A percentile compares a stretch with the other conserved stretches of the same genome.
phyloP scores from a whole-genome alignment of 495 filamentous ascomycete genomes.

The Xylaria sp. region DNA sequence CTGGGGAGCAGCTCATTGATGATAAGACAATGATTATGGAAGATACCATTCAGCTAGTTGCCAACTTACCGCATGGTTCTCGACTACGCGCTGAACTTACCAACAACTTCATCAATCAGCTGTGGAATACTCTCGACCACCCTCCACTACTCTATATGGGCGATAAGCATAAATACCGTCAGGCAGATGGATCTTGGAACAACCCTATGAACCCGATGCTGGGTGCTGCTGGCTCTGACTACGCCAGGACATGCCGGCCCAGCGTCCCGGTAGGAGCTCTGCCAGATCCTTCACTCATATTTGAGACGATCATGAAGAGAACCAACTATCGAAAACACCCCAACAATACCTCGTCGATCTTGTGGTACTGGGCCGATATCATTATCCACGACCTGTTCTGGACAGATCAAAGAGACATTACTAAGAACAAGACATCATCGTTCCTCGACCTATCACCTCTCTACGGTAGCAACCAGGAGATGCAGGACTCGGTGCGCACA shows the following conservation, averaged over 20 bases:
- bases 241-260: constrained; percentile 65
- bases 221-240: constrained; percentile 59
- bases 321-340: constrained; percentile 54
- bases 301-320: constrained; percentile 69
- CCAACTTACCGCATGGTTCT: constrained; percentile 67
- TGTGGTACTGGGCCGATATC: constrained; percentile 89
- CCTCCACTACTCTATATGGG: constrained; percentile 66
- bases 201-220: constrained; percentile 54
- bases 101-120: constrained; percentile 70
- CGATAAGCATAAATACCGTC: constrained; percentile 70
- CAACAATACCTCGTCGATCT: constrained; percentile 82
- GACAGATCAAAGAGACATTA: constrained; percentile 49
- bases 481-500: constrained; percentile 77
- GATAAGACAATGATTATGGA: constrained; percentile 88
- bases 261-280: constrained; percentile 64
- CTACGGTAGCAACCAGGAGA: constrained; percentile 80
- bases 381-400: constrained; percentile 75
- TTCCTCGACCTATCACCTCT: constrained; percentile 86
- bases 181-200: constrained; percentile 73
- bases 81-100: constrained; percentile 70
- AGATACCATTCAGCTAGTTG: constrained; percentile 75
- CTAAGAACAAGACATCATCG: constrained; percentile 75
- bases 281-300: constrained; percentile 79
- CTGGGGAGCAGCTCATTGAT: constrained; percentile 62
- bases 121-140: constrained; percentile 70